Evolutionary conservation across 2,329 filamentous ascomycete species (phyloP), one percentile per base, ranked within the genome.

Genomic region (Endoconidiophora polonica): DNA sequence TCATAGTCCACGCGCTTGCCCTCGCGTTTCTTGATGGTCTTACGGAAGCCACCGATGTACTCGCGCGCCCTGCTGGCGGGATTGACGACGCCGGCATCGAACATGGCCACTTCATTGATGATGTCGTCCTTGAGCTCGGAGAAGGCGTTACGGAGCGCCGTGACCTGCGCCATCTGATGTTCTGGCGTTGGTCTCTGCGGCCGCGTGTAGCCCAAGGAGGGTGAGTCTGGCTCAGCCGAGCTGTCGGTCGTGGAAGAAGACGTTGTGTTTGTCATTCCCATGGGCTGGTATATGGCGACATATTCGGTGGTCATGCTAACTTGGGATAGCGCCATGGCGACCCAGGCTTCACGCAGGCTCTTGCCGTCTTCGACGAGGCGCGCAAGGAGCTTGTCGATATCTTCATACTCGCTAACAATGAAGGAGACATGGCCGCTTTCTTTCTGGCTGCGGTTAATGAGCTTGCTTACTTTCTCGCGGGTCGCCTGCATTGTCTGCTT

Each of bases 1-100:
- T 94, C 86, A 59, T 79, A 91, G 61, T 93, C 86, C 53, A 88
- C 62, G 48, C 86, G 81, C 65, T 79, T 84, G 58, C 88, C 83
- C 60, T 91, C 84, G 44, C 86, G 71, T 63, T 86, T 87, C 66
- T 90, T 91, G 59, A 93, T 85, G 1, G 79, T 81, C 66, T 87
- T 91, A 59, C 83, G 80, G 61, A 91, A 71, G 2, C 82, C 79
- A 56, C 79, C 76, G 53, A 90, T 70, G 49, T 68, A 75, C 48
- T 81, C 76, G 58, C 77, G 81, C 5, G 82, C 82, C 48, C 81
- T 74, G 52, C 74, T 76, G 3, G 81, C 81, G 0, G 85, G 83
- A 52, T 71, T 71, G 48, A 88, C 74, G 55, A 91, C 73, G 56
- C 77, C 76, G 7, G 69, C 65, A 56, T 90, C 83, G 55, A 93